Evolutionary conservation across 1,284 basidiomycete genomes (phyloP), one percentile per base, ranked within the genome.

Genomic region (Rhodotorula sp.): DNA sequence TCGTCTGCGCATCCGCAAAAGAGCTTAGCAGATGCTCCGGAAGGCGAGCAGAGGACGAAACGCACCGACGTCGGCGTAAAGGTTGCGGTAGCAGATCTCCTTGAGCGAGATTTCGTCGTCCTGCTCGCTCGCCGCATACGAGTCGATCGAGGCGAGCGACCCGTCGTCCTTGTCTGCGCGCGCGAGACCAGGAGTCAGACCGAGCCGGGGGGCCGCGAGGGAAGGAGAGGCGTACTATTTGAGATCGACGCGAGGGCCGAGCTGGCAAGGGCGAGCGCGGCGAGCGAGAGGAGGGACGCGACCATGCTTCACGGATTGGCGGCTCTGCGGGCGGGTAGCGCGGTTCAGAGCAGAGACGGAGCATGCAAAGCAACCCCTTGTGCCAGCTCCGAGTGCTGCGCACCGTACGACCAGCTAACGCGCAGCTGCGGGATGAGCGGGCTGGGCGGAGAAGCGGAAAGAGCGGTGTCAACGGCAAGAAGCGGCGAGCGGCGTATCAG

Each of bases 81-180:
- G 44, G 44, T 64, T 57, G 34, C 54, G 63, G 55, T 64, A 64
- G 54, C 63, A 64, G 39, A 64, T 17, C 54, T 64, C 63, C 44
- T 64, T 64, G 54, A 32, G n/a, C 51, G 51, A 29, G 29, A 15
- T 29, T 29, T 29, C 8, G 15, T 8, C 17, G 29, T 29, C 10
- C 12, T 29, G 22, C 29, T 12, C 29, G 8, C 4, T 17, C 29
- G 25, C 13, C 9, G 25, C 3, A 22, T 22, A 27, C 48, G 25
- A 46, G 44, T 22, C 22, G 48, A 50, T 25, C 48, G 48, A 50
- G 22, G 48, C 48, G 27, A n/a, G 4, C 48, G 15, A 5, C 13
- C 44, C 44, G 5, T 10, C 6, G 48, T 50, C 48, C 48, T 50
- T 50, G 48, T 50, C 48, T 50, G 51, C n/a, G 50, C 9, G 8